These are phyloP conservation scores for Suillus hirtellus DNA, from an alignment of 768 basidiomycete genomes.

Conservation along the genomic window DNA sequence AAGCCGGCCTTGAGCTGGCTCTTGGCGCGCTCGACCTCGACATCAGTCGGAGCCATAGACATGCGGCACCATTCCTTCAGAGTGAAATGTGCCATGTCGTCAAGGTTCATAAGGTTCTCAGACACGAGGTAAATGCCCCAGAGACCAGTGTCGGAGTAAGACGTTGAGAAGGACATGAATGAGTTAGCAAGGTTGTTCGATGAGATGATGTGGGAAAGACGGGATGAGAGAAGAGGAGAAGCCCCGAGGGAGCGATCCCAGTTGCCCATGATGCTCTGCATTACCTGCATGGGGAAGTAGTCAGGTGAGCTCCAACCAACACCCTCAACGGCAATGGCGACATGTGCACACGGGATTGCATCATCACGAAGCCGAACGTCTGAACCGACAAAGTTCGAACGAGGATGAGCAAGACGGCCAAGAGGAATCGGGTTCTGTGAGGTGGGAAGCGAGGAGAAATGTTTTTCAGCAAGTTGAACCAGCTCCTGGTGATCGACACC, in stretches of 20 bases:
- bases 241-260: constrained; percentile 98
- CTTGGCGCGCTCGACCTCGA: constrained; percentile 96
- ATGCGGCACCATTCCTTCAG: constrained; percentile 95
- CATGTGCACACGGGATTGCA: constrained; percentile 82
- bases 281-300: constrained; percentile 99
- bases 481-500: constrained; percentile 91
- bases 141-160: constrained; percentile 97
- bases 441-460: constrained; percentile 87
- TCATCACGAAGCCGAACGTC: constrained; percentile 97
- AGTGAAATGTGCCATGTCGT: constrained; percentile 93
- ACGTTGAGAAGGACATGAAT: constrained; percentile 99
- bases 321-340: constrained; percentile 97
- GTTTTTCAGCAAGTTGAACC: constrained; percentile 91
- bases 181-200: constrained; percentile 96
- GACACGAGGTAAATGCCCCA: constrained; percentile 98
- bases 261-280: constrained; percentile 98
- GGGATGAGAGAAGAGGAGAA: constrained; percentile 84
- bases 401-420: constrained; percentile 73
- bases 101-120: constrained; percentile 92
- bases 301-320: constrained; percentile 98
- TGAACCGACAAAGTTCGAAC: constrained; percentile 85
- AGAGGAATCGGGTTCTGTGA: constrained; percentile 88
- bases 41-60: constrained; percentile 79
- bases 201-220: constrained; percentile 88
- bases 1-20: constrained; percentile 96